Base-by-base conservation (phyloP, 768 basidiomycete species). In the Leccinum arenicola region DNA sequence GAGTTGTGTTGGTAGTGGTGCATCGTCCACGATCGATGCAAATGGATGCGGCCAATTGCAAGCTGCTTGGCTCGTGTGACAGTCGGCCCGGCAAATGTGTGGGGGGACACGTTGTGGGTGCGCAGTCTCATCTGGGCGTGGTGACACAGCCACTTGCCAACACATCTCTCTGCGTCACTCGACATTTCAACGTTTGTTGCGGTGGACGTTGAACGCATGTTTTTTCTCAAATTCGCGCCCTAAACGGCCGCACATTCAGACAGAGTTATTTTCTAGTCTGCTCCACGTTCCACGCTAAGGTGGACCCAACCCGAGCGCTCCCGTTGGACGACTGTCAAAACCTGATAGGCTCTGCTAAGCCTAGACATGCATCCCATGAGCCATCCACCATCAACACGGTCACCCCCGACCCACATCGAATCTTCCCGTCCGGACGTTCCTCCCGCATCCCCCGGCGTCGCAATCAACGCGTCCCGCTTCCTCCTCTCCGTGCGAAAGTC, bases 401-500 rank as follows among this genome's bases (percentile, higher is more conserved):
- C 69, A 8, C 40, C 56, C 31, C 53, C 61, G 57, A 43, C 63
- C 27, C 57, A 61, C 56, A 36, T 21, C 56, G 55, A 68, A 45
- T 48, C 59, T 50, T 31, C 55, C 36, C 51, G 31, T 25, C 53
- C 55, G 8, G 52, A 35, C 14, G 52, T 25, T 36, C 15, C 60
- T 9, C 50, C 48, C 45, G 7, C 61, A 8, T 52, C 50, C 10
- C 61, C 62, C 36, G 55, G 63, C 8, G 61, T 67, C 52, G 55
- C 62, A 19, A 47, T 61, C n/a, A 55, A 66, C 35, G 67, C 73
- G 15, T 74, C 72, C 10, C 68, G 68, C 36, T 66, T 73, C 48
- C 63, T 73, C 27, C 50, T 66, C 21, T 74, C 73, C 51, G 65
- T 73, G 66, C 68, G 72, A 27, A 73, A 55, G 53, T 65, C 73